These are phyloP conservation scores for Sporothrix luriei DNA, from an alignment of 2,329 filamentous ascomycete genomes.

Conservation along the genomic window DNA sequence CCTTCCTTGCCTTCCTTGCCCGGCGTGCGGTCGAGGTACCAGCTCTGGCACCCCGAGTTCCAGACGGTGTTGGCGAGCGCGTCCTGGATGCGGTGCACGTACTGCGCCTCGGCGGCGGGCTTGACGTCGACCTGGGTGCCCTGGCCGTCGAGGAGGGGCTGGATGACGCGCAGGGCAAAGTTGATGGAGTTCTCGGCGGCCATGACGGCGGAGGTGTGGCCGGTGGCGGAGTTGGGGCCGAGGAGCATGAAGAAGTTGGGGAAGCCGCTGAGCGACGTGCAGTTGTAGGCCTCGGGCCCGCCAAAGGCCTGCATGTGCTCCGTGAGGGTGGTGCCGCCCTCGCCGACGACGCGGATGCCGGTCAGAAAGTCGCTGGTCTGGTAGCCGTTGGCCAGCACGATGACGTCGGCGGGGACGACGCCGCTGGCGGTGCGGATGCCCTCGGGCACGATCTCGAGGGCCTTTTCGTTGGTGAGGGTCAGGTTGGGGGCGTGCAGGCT, in stretches of 20 bases:
- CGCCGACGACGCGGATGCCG: background rate
- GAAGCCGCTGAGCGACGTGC: background rate
- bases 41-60: constrained; percentile 19
- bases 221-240: constrained; percentile 11
- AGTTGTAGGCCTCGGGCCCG: constrained; percentile 9
- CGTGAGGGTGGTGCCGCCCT: background rate
- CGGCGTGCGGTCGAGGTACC: background rate
- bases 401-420: constrained; percentile 15
- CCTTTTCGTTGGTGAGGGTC: constrained; percentile 4
- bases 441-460: constrained; percentile 10
- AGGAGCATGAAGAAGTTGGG: constrained; percentile 19
- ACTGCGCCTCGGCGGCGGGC: background rate
- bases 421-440: background rate
- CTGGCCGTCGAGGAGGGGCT: background rate
- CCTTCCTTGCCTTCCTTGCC: too few species aligned
- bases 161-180: constrained; percentile 1
- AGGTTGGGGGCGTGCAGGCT: background rate
- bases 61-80: background rate
- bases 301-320: background rate
- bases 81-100: background rate
- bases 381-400: constrained; percentile 10
- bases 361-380: background rate
- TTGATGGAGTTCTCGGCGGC: constrained; percentile 20
- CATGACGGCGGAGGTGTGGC: constrained; percentile 11
- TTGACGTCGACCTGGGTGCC: background rate